Conservation (phyloP, 805 yeast species). For the Cyberlindnera xylosilytica region DNA sequence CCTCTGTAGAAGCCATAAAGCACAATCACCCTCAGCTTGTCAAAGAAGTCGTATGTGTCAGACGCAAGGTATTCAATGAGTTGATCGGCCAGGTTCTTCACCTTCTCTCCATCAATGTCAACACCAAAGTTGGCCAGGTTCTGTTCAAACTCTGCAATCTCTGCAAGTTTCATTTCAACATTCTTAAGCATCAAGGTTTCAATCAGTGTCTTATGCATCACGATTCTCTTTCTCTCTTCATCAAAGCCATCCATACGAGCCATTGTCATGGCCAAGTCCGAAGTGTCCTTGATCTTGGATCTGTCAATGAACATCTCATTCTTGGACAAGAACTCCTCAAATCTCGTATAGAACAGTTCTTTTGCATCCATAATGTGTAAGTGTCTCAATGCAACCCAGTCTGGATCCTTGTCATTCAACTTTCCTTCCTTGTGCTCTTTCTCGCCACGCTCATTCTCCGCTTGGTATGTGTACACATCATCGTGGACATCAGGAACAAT, state of each 20-base stretch:
- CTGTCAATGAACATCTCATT: conserved; percentile 76
- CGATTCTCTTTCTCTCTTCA: conserved; percentile 58
- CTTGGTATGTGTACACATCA: conserved; percentile 48
- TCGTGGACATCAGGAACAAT: conserved; percentile 41
- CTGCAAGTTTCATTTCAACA: conserved; percentile 57
- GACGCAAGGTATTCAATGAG: conserved; percentile 53
- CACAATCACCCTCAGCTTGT: conserved; percentile 71
- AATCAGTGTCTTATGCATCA: conserved; percentile 57
- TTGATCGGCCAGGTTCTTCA: conserved; percentile 57
- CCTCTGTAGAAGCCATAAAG: conserved; percentile 79
- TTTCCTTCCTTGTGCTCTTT: conserved; percentile 43
- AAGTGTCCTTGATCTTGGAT: conserved; percentile 57
- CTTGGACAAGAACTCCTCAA: conserved; percentile 63
- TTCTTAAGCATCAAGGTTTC: conserved; percentile 64
- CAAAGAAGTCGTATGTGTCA: conserved; percentile 49
- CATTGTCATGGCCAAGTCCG: conserved; percentile 73
- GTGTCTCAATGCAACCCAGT: conserved; percentile 71
- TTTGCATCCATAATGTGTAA: conserved; percentile 73
- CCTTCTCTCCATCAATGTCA: conserved; percentile 62
- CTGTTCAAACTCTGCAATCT: conserved; percentile 83
- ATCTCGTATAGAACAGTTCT: conserved; percentile 53
- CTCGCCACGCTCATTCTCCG: conserved; percentile 51
- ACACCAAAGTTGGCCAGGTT: conserved; percentile 70
- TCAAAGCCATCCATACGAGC: conserved; percentile 68
- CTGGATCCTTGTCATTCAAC: conserved; percentile 59